phyloP scores from a whole-genome alignment of 768 basidiomycete genomes.

The Boletus patriciae region DNA sequence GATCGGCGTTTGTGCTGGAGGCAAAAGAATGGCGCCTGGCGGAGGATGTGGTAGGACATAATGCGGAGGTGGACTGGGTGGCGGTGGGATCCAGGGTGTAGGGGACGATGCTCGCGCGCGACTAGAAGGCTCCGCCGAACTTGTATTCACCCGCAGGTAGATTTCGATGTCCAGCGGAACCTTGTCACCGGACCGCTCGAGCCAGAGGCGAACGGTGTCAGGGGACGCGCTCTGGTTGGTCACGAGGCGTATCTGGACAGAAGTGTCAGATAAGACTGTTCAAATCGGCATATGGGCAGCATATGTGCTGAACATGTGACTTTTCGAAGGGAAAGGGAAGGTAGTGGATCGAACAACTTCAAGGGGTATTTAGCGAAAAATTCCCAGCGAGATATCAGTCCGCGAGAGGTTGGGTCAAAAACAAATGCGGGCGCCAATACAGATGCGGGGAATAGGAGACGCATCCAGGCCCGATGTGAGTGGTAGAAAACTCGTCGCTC shows the following conservation, averaged over 20 bases:
- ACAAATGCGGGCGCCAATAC: slow-evolving; percentile 19
- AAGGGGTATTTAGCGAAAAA: slow-evolving; percentile 1
- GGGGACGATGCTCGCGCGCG: slow-evolving; percentile 32
- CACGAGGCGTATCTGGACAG: slow-evolving; percentile 64
- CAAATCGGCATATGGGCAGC: neutral
- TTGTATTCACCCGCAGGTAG: slow-evolving; percentile 54
- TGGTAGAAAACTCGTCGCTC: slow-evolving; percentile 25
- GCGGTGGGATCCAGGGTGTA: slow-evolving; percentile 33
- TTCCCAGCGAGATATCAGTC: neutral
- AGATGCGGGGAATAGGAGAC: slow-evolving; percentile 3
- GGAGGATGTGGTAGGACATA: slow-evolving; percentile 39
- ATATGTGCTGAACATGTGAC: neutral
- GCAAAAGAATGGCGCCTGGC: slow-evolving; percentile 32
- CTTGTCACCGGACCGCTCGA: slow-evolving; percentile 70
- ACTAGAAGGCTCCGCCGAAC: slow-evolving; percentile 22
- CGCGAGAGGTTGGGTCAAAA: slow-evolving; percentile 1
- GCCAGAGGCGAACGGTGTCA: slow-evolving; percentile 80
- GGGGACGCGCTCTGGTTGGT: slow-evolving; percentile 70
- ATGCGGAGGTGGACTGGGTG: slow-evolving; percentile 34
- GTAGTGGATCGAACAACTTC: neutral
- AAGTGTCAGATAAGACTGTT: slow-evolving; percentile 1
- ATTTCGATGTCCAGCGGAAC: slow-evolving; percentile 82
- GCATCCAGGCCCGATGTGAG: neutral
- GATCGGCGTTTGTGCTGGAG: slow-evolving; percentile 44
- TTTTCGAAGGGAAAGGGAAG: neutral